Conservation (phyloP, 2,329 filamentous ascomycete genomes). For the Xylaria hypoxylon region DNA sequence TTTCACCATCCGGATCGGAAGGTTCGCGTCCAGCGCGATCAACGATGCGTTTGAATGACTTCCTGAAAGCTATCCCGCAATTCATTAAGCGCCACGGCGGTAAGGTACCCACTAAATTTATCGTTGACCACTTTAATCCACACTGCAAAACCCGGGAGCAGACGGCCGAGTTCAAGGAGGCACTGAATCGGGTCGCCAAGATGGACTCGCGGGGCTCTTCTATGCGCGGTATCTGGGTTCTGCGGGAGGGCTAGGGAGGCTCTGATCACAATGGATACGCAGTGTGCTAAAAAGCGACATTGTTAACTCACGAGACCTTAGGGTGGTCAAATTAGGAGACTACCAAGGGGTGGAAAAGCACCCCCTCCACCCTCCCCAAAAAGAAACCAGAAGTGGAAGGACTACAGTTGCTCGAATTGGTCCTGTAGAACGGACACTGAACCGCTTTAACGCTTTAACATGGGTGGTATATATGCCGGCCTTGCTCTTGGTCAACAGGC, state of each 20-base stretch:
- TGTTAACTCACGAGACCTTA: background rate
- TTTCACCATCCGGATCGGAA: constrained; percentile 57
- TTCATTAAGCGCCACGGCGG: constrained; percentile 85
- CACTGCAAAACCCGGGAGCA: constrained; percentile 77
- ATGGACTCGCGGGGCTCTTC: constrained; percentile 70
- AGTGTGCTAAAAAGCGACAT: background rate
- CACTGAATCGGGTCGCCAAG: constrained; percentile 79
- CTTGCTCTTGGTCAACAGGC: constrained; percentile 4
- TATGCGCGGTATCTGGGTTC: constrained; percentile 66
- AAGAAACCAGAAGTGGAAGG: background rate
- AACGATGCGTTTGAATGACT: constrained; percentile 49
- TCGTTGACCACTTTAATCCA: constrained; percentile 90
- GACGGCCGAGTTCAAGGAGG: constrained; percentile 83
- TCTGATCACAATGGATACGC: background rate
- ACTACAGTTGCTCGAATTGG: too few species aligned
- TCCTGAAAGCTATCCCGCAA: constrained; percentile 69
- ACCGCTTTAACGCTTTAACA: background rate
- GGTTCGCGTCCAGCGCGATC: constrained; percentile 50
- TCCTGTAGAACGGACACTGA: background rate
- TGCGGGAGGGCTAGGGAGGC: constrained; percentile 46
- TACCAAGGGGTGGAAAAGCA: background rate
- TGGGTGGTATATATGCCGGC: background rate
- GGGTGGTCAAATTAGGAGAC: background rate
- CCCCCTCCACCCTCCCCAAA: too few species aligned
- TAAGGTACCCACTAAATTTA: constrained; percentile 81